A percentile compares a stretch with the other conserved stretches of the same genome.
These are phyloP conservation scores for Fomes fomentarius DNA, from an alignment of 1,284 basidiomycete species.

Conservation along the genomic window DNA sequence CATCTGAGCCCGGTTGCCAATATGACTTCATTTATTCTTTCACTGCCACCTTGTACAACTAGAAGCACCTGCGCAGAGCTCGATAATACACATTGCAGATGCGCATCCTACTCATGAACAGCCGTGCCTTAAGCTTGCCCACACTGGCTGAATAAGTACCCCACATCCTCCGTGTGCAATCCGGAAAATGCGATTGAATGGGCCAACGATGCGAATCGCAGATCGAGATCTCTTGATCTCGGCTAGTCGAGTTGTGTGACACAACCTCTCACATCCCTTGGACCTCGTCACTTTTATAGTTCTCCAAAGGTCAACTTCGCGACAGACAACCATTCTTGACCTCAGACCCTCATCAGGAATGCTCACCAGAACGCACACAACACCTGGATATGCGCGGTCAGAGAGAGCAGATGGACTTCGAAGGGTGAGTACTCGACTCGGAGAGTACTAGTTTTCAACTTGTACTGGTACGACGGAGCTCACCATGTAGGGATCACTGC, in stretches of 20 bases:
- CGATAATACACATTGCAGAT: too few relatives aligned
- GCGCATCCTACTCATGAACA: too few relatives aligned
- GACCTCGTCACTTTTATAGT: background rate
- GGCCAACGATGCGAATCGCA: background rate
- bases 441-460: too few relatives aligned
- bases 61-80: background rate
- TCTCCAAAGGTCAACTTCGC: too few relatives aligned
- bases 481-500: too few relatives aligned
- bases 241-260: constrained; percentile 3
- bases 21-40: background rate
- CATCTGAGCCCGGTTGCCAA: too few relatives aligned
- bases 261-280: too few relatives aligned
- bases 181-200: constrained; percentile 8
- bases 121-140: too few relatives aligned
- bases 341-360: too few relatives aligned
- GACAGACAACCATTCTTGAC: too few relatives aligned
- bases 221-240: constrained; percentile 18
- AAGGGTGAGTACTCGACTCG: background rate
- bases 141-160: too few relatives aligned
- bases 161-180: constrained; percentile 1
- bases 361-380: background rate
- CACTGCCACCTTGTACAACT: constrained; percentile 11
- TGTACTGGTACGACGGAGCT: too few relatives aligned
- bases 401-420: background rate
- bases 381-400: background rate